Conservation (phyloP, 106 monocot genomes). For the Posidonia australis region DNA sequence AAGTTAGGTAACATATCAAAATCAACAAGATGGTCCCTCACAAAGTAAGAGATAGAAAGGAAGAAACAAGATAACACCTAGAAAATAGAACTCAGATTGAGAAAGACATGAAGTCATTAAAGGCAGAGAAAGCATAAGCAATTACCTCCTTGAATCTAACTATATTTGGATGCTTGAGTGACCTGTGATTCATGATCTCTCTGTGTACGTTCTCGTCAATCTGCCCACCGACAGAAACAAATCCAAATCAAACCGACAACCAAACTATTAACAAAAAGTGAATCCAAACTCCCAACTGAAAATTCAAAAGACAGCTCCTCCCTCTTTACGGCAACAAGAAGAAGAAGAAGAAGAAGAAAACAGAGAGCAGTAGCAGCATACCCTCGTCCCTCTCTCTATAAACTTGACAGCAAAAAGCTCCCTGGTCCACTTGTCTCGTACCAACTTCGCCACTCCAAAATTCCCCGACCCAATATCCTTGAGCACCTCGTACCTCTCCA, state of each 20-base stretch:
- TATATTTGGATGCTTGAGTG: slow-evolving; percentile 49
- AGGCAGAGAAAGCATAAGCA: too few relatives aligned
- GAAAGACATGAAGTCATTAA: too few relatives aligned
- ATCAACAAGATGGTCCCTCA: too few relatives aligned
- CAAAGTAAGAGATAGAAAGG: too few relatives aligned
- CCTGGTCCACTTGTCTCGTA: slow-evolving; percentile 11
- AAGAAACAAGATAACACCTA: too few relatives aligned
- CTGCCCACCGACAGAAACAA: slow-evolving; percentile 17
- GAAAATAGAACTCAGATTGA: too few relatives aligned
- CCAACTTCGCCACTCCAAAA: slow-evolving; percentile 24
- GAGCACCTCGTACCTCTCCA: slow-evolving; percentile 24
- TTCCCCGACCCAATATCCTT: slow-evolving; percentile 26
- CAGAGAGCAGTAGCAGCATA: neutral
- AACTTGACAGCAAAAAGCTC: slow-evolving; percentile 20
- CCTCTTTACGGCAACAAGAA: neutral
- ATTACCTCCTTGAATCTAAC: slow-evolving; percentile 70
- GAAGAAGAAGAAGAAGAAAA: neutral
- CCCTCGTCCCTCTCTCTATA: slow-evolving; percentile 20
- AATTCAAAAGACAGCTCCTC: neutral
- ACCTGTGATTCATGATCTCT: slow-evolving; percentile 69
- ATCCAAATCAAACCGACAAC: neutral
- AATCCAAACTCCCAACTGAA: neutral
- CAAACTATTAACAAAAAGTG: too few relatives aligned
- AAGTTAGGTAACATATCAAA: too few relatives aligned
- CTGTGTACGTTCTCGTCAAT: slow-evolving; percentile 73